Evolutionary conservation across 23 red algal species (phyloP), one percentile per base, ranked within the genome.

Genomic region (Agarophyton chilense): DNA sequence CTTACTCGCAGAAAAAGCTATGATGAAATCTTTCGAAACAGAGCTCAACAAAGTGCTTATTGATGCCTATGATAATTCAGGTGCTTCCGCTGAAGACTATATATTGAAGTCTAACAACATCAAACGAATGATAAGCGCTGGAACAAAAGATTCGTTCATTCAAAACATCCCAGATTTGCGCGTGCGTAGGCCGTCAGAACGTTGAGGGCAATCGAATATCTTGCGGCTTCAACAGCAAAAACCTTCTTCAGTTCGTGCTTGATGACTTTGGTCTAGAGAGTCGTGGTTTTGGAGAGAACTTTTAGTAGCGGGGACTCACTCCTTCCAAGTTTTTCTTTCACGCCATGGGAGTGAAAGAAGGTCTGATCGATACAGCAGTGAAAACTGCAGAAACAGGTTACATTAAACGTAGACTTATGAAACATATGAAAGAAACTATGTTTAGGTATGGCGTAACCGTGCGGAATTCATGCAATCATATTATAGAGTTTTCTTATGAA

Each of bases 361-460:
- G 96, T 53, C 87, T 98, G 28, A 98, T 98, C 68, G 96, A 98
- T 79, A 98, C 96, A 40, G 96, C 96, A 19, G 96, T 98, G 55
- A 98, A 98, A 56, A 98, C 96, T 6, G 93, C 96, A 51, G 96
- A 98, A 55, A 98, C 96, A 45, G 96, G 96, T 43, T 98, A 98
- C 72, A 98, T 98, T 83, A 93, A 98, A 61, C 76, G 96, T 16
- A 82, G 96, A 13, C 83, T 98, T 45, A 92, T 98, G 28, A 98
- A 98, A 74, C 90, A 93, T 13, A 98, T 98, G 96, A 93, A 98
- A 41, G 96, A 98, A 53, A 78, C 95, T 43, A 92, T 87, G 77
- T 89, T 98, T 38, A 49, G 92, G 53, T 98, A 98, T 81, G 96
- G 95, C 50, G 93, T 91, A 45, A 98, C 96, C 9, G 96, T 95